Conservation (phyloP, 306 rosid genomes). For the Cucurbita ficifolia region DNA sequence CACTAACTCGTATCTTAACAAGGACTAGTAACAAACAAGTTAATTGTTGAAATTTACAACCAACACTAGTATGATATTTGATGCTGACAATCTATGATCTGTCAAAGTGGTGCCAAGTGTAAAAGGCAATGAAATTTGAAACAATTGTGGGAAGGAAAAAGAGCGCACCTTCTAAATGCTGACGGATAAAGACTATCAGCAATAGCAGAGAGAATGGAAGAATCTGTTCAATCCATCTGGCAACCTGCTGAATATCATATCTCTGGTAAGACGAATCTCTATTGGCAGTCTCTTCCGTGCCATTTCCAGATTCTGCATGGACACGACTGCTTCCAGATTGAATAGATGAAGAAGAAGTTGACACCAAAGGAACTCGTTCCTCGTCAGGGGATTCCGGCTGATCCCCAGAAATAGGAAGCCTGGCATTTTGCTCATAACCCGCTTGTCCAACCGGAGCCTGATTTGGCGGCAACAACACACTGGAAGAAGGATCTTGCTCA, state of each 20-base stretch:
- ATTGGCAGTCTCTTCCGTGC: conserved; percentile 17
- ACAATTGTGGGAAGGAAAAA: neutral
- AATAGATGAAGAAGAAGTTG: conserved; percentile 21
- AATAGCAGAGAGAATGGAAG: conserved; percentile 70
- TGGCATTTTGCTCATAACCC: conserved; percentile 19
- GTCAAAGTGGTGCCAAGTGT: neutral
- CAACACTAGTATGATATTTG: neutral
- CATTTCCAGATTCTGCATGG: conserved; percentile 26
- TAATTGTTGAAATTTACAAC: neutral
- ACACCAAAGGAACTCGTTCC: conserved; percentile 40
- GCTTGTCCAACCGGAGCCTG: neutral
- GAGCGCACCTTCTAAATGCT: conserved; percentile 68
- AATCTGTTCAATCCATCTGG: conserved; percentile 65
- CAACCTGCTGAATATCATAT: conserved; percentile 60
- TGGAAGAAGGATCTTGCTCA: conserved; percentile 18
- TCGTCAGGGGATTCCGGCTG: conserved; percentile 22
- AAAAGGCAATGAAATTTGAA: neutral
- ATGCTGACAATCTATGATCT: neutral
- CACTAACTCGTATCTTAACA: neutral
- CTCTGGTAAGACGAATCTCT: conserved; percentile 55
- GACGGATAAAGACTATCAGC: conserved; percentile 69
- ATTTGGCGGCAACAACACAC: conserved; percentile 12
- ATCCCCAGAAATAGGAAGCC: conserved; percentile 19
- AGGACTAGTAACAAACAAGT: neutral
- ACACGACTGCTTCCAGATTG: conserved; percentile 21